Evolutionary conservation across 2,329 filamentous ascomycete species (phyloP).

Genomic region (Didymella keratinophila): DNA sequence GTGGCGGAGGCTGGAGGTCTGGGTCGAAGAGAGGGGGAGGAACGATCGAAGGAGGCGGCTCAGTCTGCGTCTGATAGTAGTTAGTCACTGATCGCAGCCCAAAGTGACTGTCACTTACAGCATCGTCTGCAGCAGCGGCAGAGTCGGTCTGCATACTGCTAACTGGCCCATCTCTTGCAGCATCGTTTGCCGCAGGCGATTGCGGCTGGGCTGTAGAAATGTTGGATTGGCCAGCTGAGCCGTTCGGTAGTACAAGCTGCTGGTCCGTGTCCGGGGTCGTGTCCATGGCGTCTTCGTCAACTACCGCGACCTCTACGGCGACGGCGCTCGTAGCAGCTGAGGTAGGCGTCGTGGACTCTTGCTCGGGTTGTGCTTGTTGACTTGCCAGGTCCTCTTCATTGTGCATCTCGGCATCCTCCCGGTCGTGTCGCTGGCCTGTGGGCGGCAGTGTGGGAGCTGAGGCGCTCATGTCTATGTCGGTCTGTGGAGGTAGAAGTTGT

Average conservation of each 20-base stretch:
- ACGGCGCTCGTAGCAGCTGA: conserved; percentile 28
- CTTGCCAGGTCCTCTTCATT: conserved; percentile 36
- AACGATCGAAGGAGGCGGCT: conserved; percentile 27
- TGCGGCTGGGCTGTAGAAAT: conserved; percentile 24
- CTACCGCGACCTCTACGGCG: conserved; percentile 40
- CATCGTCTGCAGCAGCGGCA: conserved; percentile 14
- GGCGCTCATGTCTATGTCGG: conserved; percentile 47
- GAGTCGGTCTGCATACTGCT: conserved; percentile 22
- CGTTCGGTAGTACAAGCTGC: conserved; percentile 34
- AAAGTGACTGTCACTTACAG: conserved; percentile 25
- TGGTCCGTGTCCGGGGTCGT: conserved; percentile 46
- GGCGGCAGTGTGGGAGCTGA: conserved; percentile 43
- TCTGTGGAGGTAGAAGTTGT: conserved; percentile 33
- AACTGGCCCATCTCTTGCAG: conserved; percentile 14
- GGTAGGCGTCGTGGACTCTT: conserved; percentile 13
- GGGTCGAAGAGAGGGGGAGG: conserved; percentile 36
- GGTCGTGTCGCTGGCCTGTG: conserved; percentile 48
- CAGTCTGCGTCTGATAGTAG: conserved; percentile 23
- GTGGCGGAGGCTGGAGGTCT: conserved; percentile 39
- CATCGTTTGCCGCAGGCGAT: conserved; percentile 27
- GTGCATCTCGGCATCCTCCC: conserved; percentile 48
- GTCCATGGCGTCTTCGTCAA: conserved; percentile 52
- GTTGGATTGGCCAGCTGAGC: conserved; percentile 25
- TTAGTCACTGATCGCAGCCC: conserved; percentile 19
- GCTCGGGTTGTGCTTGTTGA: conserved; percentile 15